Evolutionary conservation across 192 early-diverging fungal species (phyloP), one percentile per base, ranked within the genome.

Genomic region (Ramicandelaber brevisporus): DNA sequence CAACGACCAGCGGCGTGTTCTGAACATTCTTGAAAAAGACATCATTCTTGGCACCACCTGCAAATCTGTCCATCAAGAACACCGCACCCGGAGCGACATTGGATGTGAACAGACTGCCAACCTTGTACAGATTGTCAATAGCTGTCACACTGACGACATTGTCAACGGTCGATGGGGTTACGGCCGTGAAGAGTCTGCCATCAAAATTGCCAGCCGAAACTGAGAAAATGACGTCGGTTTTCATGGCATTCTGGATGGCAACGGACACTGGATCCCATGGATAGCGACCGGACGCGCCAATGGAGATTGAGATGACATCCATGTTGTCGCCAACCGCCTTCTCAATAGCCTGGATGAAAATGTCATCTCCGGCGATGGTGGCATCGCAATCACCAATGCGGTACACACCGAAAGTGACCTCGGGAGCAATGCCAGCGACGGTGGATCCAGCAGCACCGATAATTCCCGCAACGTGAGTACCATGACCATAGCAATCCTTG

Each of bases 161-260:
- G 13, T 30, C 29, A 0, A 54, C 55, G n/a, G 59, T 31, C 0
- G 57, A 51, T 3, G 68, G 68, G 2, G 55, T 33, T 7, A 48
- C 39, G 1, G 53, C 52, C 18, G 61, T 60, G 31, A 49, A 63
- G 1, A 72, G 15, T 0, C 73, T 41, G 14, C 33, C 19, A 21
- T 80, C 82, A 17, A 67, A 57, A 53, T 90, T 90, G n/a, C 86
- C 86, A 17, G 53, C 51, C 9, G 80, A 58, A 14, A 66, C 53
- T 26, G 63, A 50, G 7, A 83, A 58, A 19, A 69, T 37, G 13
- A 65, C 37, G 15, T 70, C 73, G 3, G 37, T 15, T 4, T 43
- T 31, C 7, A 46, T 40, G 2, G 73, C 18, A 1, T 33, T 44
- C 24, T 61, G 33, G 15, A 47, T 57, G 5, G n/a, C n/a, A n/a